Evolutionary conservation across 2,329 filamentous ascomycete species (phyloP).

Genomic region (Pyrenochaeta sp.): DNA sequence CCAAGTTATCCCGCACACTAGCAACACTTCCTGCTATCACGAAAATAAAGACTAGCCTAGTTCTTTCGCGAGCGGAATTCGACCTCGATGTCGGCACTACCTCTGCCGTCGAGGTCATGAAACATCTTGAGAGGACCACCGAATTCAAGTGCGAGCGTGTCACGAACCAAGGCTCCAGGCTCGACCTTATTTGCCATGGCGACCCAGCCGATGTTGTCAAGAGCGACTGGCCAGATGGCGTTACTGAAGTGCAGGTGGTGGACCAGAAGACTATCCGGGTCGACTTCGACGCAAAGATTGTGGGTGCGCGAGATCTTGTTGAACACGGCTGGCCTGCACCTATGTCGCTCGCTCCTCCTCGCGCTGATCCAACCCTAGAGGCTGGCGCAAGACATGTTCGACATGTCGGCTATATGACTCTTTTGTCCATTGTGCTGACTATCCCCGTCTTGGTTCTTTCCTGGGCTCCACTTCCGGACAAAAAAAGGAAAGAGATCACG

Average conservation of each 20-base stretch:
- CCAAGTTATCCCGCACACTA: conserved; percentile 66
- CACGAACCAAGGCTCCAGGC: conserved; percentile 31
- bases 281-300: conserved; percentile 56
- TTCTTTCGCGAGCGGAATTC: conserved; percentile 72
- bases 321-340: conserved; percentile 40
- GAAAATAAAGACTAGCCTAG: conserved; percentile 70
- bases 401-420: conserved; percentile 54
- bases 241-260: conserved; percentile 23
- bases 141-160: conserved; percentile 66
- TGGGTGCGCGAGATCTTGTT: conserved; percentile 60
- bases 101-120: conserved; percentile 54
- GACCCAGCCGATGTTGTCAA: conserved; percentile 18
- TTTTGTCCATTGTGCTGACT: conserved; percentile 49
- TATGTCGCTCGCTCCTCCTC: conserved; percentile 56
- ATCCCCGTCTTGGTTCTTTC: conserved; percentile 67
- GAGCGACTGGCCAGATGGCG: conserved; percentile 33
- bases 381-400: conserved; percentile 65
- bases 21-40: conserved; percentile 57
- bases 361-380: conserved; percentile 56
- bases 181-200: conserved; percentile 29
- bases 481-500: conserved; percentile 39
- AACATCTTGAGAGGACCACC: conserved; percentile 64
- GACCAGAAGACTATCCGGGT: conserved; percentile 48
- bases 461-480: conserved; percentile 68
- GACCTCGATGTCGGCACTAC: conserved; percentile 56